phyloP scores from a whole-genome alignment of 1,139 yeast species.

The Suhomyces atakaporum region DNA sequence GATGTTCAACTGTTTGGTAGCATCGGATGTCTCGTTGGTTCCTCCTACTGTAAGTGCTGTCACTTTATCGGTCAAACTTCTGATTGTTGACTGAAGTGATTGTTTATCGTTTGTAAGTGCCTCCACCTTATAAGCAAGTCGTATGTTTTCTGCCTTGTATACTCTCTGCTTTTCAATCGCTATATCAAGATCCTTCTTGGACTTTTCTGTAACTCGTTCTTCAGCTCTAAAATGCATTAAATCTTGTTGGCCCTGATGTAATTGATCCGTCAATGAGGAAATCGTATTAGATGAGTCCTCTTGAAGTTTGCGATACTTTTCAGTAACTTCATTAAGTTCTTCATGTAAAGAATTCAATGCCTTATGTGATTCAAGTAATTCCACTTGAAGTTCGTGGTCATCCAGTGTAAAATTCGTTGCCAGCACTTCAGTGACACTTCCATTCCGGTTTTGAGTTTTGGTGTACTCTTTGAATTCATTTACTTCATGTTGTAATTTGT shows the following conservation, averaged over 20 bases:
- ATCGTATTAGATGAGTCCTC: slow-evolving; percentile 30
- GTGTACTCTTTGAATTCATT: slow-evolving; percentile 25
- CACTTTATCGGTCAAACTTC: slow-evolving; percentile 35
- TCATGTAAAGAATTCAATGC: slow-evolving; percentile 26
- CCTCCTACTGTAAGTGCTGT: slow-evolving; percentile 24
- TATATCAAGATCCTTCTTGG: slow-evolving; percentile 40
- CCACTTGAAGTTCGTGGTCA: slow-evolving; percentile 13
- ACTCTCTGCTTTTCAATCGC: slow-evolving; percentile 52
- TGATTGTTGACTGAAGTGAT: slow-evolving; percentile 33
- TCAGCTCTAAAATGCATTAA: slow-evolving; percentile 23
- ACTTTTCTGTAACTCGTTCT: slow-evolving; percentile 27
- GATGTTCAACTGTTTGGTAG: slow-evolving; percentile 20
- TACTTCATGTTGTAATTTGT: slow-evolving; percentile 35
- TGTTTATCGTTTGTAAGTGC: slow-evolving; percentile 40
- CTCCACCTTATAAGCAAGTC: slow-evolving; percentile 45
- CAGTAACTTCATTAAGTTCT: slow-evolving; percentile 24
- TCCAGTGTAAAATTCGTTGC: slow-evolving; percentile 8
- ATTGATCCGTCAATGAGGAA: slow-evolving; percentile 30
- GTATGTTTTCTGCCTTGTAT: slow-evolving; percentile 51
- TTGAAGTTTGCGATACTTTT: slow-evolving; percentile 25
- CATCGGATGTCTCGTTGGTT: slow-evolving; percentile 19
- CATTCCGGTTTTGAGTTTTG: slow-evolving; percentile 16
- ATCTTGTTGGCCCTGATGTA: slow-evolving; percentile 33
- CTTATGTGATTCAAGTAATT: slow-evolving; percentile 24
- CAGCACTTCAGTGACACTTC: slow-evolving; percentile 3